A percentile compares a stretch with the other conserved stretches of the same genome.
These are phyloP conservation scores for Sporothrix sp. DNA, from an alignment of 2,329 filamentous ascomycete genomes.

Conservation along the genomic window DNA sequence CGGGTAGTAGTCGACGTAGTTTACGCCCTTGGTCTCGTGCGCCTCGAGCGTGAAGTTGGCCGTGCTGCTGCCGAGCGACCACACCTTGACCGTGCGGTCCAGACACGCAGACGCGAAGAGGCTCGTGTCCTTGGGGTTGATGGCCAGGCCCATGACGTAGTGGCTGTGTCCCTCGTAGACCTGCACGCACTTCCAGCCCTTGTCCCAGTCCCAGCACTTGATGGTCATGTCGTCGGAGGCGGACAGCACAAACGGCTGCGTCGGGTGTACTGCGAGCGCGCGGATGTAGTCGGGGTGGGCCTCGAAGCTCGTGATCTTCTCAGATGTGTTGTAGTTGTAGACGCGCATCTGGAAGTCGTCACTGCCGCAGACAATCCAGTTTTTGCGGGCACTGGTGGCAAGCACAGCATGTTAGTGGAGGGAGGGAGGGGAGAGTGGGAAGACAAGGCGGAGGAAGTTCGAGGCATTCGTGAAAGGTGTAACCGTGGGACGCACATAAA, in stretches of 20 bases:
- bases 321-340: slow-evolving; percentile 91
- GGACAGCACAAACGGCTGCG: slow-evolving; percentile 89
- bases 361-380: slow-evolving; percentile 95
- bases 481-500: slow-evolving; percentile 49
- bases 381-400: slow-evolving; percentile 89
- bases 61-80: slow-evolving; percentile 68
- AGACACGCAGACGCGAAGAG: slow-evolving; percentile 88
- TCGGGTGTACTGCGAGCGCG: slow-evolving; percentile 89
- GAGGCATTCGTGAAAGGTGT: neutral
- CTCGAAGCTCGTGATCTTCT: slow-evolving; percentile 96
- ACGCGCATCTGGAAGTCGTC: slow-evolving; percentile 62
- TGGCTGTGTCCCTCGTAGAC: slow-evolving; percentile 92
- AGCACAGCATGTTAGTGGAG: too few species aligned
- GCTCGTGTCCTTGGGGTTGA: slow-evolving; percentile 96
- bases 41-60: slow-evolving; percentile 96
- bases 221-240: slow-evolving; percentile 98
- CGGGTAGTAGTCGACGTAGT: slow-evolving; percentile 86
- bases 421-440: neutral
- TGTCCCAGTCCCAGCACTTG: slow-evolving; percentile 98
- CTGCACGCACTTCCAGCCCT: slow-evolving; percentile 94
- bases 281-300: slow-evolving; percentile 98
- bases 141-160: slow-evolving; percentile 87
- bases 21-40: slow-evolving; percentile 94
- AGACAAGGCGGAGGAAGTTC: neutral
- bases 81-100: slow-evolving; percentile 76